phyloP scores from a whole-genome alignment of 768 basidiomycete species.

The Multifurca ochricompacta region DNA sequence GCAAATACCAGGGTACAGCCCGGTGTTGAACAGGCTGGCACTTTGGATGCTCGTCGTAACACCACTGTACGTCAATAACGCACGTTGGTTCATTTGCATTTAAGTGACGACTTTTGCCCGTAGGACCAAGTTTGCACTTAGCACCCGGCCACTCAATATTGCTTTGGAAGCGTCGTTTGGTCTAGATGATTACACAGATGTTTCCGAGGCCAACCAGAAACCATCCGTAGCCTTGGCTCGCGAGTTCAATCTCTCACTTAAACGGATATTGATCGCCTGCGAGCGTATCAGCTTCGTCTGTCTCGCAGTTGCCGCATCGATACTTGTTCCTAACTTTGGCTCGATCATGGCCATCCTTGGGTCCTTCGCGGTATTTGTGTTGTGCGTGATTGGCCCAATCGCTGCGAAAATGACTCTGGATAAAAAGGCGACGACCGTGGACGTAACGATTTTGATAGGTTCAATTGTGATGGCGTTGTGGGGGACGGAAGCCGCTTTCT shows the following conservation, averaged over 20 bases:
- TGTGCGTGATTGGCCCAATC: slow-evolving; percentile 57
- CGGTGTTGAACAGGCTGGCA: slow-evolving; percentile 58
- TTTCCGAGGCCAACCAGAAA: slow-evolving; percentile 19
- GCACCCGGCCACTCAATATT: slow-evolving; percentile 72
- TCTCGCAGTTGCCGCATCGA: slow-evolving; percentile 60
- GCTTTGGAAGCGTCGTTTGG: slow-evolving; percentile 76
- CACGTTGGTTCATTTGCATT: slow-evolving; percentile 1
- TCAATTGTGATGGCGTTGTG: slow-evolving; percentile 63
- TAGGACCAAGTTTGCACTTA: slow-evolving; percentile 84
- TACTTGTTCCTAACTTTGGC: slow-evolving; percentile 72
- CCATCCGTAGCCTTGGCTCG: slow-evolving; percentile 18
- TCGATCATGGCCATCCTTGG: slow-evolving; percentile 86
- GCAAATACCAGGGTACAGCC: slow-evolving; percentile 62
- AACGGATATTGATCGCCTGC: slow-evolving; percentile 36
- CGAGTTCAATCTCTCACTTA: slow-evolving; percentile 30
- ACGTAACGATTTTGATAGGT: slow-evolving; percentile 44
- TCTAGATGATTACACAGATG: slow-evolving; percentile 37
- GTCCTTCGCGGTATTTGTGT: slow-evolving; percentile 67
- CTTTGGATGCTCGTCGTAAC: slow-evolving; percentile 83
- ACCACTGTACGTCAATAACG: slow-evolving; percentile 46
- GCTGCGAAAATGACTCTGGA: slow-evolving; percentile 58
- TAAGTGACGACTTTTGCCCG: slow-evolving; percentile 17
- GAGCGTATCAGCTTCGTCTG: slow-evolving; percentile 54
- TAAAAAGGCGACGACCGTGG: slow-evolving; percentile 40
- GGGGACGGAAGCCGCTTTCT: slow-evolving; percentile 66